Evolutionary conservation across 257 asterid species (phyloP), one percentile per base, ranked within the genome.

Genomic region (Nicotiana attenuata): DNA sequence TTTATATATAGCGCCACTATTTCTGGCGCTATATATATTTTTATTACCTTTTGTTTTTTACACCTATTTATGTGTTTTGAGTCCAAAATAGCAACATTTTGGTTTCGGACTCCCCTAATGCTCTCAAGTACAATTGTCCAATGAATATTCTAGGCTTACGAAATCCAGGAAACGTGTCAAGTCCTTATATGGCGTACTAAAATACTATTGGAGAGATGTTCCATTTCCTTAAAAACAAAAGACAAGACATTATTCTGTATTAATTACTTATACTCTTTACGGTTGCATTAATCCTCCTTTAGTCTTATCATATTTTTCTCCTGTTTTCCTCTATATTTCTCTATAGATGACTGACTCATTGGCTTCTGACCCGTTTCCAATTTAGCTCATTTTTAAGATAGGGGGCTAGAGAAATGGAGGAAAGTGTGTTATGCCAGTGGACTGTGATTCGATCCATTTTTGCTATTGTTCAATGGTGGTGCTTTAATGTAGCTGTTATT

Each of bases 391-490:
- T 65, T 17, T 59, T n/a, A 6, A 59, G 65, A n/a, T 5, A 17
- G 59, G 59, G 52, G 29, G 41, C 38, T 50, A 33, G 81, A 77
- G 82, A 79, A 57, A 84, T 88, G 89, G 90, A 86, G 78, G 87
- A 83, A 22, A 82, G 5, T 52, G 35, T 79, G 63, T 80, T 83
- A 79, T 82, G 77, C 56, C 85, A 82, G 45, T 86, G 89, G 91
- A 81, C 29, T 56, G 67, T 67, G n/a, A 68, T 88, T 81, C 78
- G 86, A 86, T 84, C 88, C 33, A 10, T 88, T 22, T 33, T 88
- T 2, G 87, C 89, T 26, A 84, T 88, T 52, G 56, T 88, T 81
- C 87, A 86, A 82, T 84, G 91, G 90, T 88, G 89, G 89, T 83
- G 80, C 35, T 86, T 86, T 81, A 88, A 88, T 83, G 89, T 88